Conservation (phyloP, 495 filamentous ascomycete species). For the Penicillium goetzii region DNA sequence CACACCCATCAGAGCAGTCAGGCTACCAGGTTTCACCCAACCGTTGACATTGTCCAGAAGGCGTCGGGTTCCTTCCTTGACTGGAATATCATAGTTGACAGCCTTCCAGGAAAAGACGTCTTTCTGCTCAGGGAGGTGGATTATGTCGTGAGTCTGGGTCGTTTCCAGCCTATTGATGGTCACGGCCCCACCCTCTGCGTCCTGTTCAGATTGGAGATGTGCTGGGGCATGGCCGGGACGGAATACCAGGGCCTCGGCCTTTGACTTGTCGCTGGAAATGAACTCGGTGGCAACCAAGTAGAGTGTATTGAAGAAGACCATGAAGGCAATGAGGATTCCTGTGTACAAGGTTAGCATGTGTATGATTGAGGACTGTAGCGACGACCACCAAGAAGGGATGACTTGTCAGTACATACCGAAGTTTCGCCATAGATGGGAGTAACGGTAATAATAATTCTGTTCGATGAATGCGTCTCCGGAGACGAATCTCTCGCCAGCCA, state of each 20-base stretch:
- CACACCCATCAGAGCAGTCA: constrained; percentile 66
- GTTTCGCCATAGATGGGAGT: constrained; percentile 65
- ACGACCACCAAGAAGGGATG: neutral
- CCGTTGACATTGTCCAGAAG: constrained; percentile 64
- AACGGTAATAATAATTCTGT: constrained; percentile 55
- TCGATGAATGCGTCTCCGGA: constrained; percentile 55
- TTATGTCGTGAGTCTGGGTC: constrained; percentile 30
- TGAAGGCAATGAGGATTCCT: constrained; percentile 61
- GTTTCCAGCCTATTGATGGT: constrained; percentile 24
- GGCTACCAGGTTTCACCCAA: constrained; percentile 65
- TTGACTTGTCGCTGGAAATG: constrained; percentile 36
- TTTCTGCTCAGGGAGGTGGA: constrained; percentile 49
- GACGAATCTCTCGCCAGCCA: constrained; percentile 51
- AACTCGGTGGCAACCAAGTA: constrained; percentile 45
- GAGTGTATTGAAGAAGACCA: constrained; percentile 54
- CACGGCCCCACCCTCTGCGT: constrained; percentile 22
- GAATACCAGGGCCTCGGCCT: constrained; percentile 42
- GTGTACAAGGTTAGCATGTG: neutral
- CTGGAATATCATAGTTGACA: constrained; percentile 67
- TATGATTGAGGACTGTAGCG: neutral
- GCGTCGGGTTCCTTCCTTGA: constrained; percentile 57
- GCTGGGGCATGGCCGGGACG: constrained; percentile 40
- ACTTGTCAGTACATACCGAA: constrained; percentile 40
- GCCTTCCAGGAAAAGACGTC: constrained; percentile 75
- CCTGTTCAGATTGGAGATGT: constrained; percentile 29